Evolutionary conservation across 2,329 filamentous ascomycete species (phyloP).

Genomic region (Epichloe elymi): DNA sequence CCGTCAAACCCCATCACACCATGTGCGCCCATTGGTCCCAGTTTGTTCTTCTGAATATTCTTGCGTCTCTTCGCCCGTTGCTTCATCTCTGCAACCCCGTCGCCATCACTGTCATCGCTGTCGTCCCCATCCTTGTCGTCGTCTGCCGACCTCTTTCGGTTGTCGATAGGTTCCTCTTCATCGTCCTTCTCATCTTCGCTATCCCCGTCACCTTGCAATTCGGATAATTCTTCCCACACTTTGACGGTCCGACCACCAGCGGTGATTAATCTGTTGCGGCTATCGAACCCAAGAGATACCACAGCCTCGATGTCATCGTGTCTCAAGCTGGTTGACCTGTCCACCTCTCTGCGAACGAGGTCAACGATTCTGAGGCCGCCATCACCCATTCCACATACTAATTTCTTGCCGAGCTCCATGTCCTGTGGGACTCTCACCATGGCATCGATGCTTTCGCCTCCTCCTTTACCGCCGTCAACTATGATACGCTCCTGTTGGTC

Average conservation of each 20-base stretch:
- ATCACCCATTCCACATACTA: slow-evolving; percentile 71
- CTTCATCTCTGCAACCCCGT: slow-evolving; percentile 25
- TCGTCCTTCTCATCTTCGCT: slow-evolving; percentile 37
- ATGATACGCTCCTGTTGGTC: slow-evolving; percentile 85
- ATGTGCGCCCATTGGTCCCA: slow-evolving; percentile 37
- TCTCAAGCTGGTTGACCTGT: slow-evolving; percentile 43
- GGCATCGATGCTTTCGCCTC: slow-evolving; percentile 71
- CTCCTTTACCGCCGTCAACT: slow-evolving; percentile 48
- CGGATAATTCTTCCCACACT: slow-evolving; percentile 77
- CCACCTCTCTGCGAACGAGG: slow-evolving; percentile 59
- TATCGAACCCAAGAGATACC: slow-evolving; percentile 70
- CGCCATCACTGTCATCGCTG: slow-evolving; percentile 19
- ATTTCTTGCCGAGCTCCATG: slow-evolving; percentile 56
- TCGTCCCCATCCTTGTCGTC: slow-evolving; percentile 26
- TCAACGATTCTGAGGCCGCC: slow-evolving; percentile 67
- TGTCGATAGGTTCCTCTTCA: slow-evolving; percentile 16
- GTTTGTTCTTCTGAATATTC: slow-evolving; percentile 26
- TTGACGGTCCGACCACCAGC: slow-evolving; percentile 79
- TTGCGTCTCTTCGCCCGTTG: slow-evolving; percentile 32
- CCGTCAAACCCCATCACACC: slow-evolving; percentile 38
- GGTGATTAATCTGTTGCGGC: slow-evolving; percentile 73
- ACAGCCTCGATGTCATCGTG: slow-evolving; percentile 87
- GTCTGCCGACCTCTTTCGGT: slow-evolving; percentile 18
- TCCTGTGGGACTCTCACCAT: slow-evolving; percentile 58
- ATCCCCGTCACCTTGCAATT: slow-evolving; percentile 28